Conservation (phyloP, 768 basidiomycete species). For the Cystobasidium ongulense region DNA sequence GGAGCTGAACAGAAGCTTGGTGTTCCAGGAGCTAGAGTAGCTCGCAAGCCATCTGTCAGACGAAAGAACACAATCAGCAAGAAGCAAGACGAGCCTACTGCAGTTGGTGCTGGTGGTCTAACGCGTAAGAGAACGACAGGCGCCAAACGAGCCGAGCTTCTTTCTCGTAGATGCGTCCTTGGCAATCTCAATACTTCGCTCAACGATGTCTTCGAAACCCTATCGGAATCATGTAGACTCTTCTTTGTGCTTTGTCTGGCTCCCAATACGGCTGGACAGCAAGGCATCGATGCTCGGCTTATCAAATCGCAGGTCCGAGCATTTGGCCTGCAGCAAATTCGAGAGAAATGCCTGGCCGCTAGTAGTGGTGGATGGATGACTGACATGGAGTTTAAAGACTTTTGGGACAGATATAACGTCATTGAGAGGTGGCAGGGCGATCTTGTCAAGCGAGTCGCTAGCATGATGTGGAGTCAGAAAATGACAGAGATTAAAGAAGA, state of each 20-base stretch:
- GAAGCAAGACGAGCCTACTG: slow-evolving; percentile 41
- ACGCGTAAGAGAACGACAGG: slow-evolving; percentile 28
- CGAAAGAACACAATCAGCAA: slow-evolving; percentile 43
- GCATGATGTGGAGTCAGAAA: slow-evolving; percentile 39
- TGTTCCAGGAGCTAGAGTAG: slow-evolving; percentile 46
- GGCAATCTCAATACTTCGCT: slow-evolving; percentile 80
- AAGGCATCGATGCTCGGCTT: slow-evolving; percentile 82
- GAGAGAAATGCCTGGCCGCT: slow-evolving; percentile 50
- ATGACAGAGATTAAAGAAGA: slow-evolving; percentile 34
- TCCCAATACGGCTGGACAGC: slow-evolving; percentile 79
- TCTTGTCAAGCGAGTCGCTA: slow-evolving; percentile 34
- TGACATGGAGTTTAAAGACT: slow-evolving; percentile 75
- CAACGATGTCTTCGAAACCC: slow-evolving; percentile 75
- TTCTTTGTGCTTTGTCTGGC: slow-evolving; percentile 20
- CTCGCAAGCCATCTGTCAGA: slow-evolving; percentile 46
- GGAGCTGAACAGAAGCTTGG: neutral
- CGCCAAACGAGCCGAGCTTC: slow-evolving; percentile 2
- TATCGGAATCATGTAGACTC: slow-evolving; percentile 54
- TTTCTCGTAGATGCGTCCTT: slow-evolving; percentile 55
- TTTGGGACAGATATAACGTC: slow-evolving; percentile 70
- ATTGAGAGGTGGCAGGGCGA: slow-evolving; percentile 54
- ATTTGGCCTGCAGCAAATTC: slow-evolving; percentile 67
- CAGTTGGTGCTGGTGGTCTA: slow-evolving; percentile 25
- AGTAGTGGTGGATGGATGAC: slow-evolving; percentile 53
- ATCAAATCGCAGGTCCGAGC: slow-evolving; percentile 87